phyloP scores from a whole-genome alignment of 192 early-diverging fungal species.

The Coemansia aciculifera region DNA sequence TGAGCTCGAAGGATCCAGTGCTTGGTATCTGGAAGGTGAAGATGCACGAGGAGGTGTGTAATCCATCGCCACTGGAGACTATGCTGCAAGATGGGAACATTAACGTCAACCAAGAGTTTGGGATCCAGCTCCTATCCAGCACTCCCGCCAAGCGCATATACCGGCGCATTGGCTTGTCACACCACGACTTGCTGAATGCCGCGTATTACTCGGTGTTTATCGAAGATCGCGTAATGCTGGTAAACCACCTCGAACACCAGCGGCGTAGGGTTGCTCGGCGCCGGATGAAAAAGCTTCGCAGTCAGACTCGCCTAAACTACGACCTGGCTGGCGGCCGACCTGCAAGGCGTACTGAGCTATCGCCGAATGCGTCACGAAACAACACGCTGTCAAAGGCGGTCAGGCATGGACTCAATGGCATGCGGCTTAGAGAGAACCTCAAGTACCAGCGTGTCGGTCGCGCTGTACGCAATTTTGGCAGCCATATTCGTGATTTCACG shows the following conservation, averaged over 20 bases:
- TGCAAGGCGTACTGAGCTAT: conserved; percentile 10
- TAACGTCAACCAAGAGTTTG: conserved; percentile 1
- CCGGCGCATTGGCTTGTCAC: conserved; percentile 46
- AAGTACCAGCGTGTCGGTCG: conserved; percentile 33
- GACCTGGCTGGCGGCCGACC: conserved; percentile 9
- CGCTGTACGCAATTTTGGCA: conserved; percentile 31
- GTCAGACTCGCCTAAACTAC: conserved; percentile 14
- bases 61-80: conserved; percentile 31
- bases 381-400: conserved; percentile 19
- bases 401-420: conserved; percentile 24
- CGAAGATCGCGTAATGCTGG: conserved; percentile 36
- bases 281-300: conserved; percentile 12
- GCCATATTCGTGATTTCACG: conserved; percentile 36
- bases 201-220: conserved; percentile 38
- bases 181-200: conserved; percentile 38
- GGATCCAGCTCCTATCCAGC: conserved; percentile 19
- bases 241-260: conserved; percentile 33
- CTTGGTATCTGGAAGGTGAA: conserved; percentile 56
- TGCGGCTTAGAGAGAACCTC: conserved; percentile 34
- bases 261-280: conserved; percentile 21
- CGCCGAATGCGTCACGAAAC: conserved; percentile 14
- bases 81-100: conserved; percentile 19
- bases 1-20: conserved; percentile 41
- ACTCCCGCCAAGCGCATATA: conserved; percentile 39
- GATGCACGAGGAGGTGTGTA: conserved; percentile 51